Base-by-base conservation (phyloP, 495 filamentous ascomycete genomes). In the Amniculicola lignicola region DNA sequence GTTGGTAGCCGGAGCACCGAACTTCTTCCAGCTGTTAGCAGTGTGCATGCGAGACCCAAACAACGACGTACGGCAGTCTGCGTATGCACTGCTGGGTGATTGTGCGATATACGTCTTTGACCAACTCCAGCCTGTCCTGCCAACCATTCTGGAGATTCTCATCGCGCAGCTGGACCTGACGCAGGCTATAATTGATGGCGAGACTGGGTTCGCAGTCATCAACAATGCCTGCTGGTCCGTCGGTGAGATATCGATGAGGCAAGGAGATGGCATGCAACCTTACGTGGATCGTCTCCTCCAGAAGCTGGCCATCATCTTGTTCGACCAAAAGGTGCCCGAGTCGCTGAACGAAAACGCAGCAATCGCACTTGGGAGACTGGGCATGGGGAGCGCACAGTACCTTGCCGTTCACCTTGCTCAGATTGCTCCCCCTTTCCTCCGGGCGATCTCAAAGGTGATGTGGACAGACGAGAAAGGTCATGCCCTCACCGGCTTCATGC, bases 211-310 rank as follows among this genome's bases (percentile, higher is more conserved):
- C 69, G 86, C 87, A 38, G 92, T 96, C 15, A 79, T 97, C 52
- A 99, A 97, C 78, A 99, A 99, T 67, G 91, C 93, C 24, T 97
- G 94, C 75, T 99, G 93, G 93, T 93, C 91, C 25, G 86, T 83
- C 19, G 93, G 93, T 15, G 93, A 99, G 73, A 94, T 99, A 52
- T 84, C 90, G 7, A 83, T 96, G 70, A 82, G 88, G 63, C 82
- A 88, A 61, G 79, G 82, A 53, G 75, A 76, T 36, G 78, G 73
- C 18, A 86, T 97, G 79, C 77, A 75, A 0, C 88, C 90, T 0
- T 95, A 86, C 61, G 80, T 87, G 18, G 83, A 88, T 10, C 76
- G 86, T 54, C 71, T 96, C 11, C 86, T 95, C 45, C 77, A 82
- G 25, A 83, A 86, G 15, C 80, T 91, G 18, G 74, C 85, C 36